These are phyloP conservation scores for Excoecaria agallocha DNA, from an alignment of 345 rosid species.

Conservation along the genomic window DNA sequence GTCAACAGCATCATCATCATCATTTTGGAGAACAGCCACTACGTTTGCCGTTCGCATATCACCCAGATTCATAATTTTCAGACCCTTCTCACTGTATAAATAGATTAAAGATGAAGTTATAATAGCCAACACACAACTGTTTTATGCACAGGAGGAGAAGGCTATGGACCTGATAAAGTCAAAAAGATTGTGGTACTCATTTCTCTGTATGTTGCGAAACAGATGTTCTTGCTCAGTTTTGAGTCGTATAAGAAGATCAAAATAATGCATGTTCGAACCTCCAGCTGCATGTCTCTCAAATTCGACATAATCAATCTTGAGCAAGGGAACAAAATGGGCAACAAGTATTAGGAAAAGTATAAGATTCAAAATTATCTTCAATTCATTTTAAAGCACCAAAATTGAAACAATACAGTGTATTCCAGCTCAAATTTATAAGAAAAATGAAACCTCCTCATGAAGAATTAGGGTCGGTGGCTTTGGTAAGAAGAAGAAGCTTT, in stretches of 20 bases:
- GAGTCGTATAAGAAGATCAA: constrained; percentile 86
- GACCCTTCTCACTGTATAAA: constrained; percentile 66
- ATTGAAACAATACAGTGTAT: neutral
- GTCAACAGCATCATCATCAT: constrained; percentile 88
- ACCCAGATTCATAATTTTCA: constrained; percentile 92
- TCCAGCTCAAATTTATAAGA: neutral
- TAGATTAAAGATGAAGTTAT: constrained; percentile 9
- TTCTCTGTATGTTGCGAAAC: constrained; percentile 93
- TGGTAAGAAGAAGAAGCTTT: constrained; percentile 94
- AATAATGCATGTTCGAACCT: constrained; percentile 98
- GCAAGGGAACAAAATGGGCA: neutral
- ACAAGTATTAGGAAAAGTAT: neutral
- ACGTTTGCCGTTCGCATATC: constrained; percentile 52
- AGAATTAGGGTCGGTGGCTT: constrained; percentile 98
- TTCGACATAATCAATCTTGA: constrained; percentile 88
- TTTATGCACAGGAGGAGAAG: neutral
- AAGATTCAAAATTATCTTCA: constrained; percentile 2
- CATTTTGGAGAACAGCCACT: constrained; percentile 72
- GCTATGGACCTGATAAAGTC: constrained; percentile 70
- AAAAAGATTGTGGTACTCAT: constrained; percentile 87
- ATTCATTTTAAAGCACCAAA: neutral
- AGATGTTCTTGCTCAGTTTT: constrained; percentile 97
- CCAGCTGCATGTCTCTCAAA: constrained; percentile 99
- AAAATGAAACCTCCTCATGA: constrained; percentile 75
- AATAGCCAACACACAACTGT: neutral